Evolutionary conservation across 2,329 filamentous ascomycete genomes (phyloP).

Genomic region (Fusarium nematophilum): DNA sequence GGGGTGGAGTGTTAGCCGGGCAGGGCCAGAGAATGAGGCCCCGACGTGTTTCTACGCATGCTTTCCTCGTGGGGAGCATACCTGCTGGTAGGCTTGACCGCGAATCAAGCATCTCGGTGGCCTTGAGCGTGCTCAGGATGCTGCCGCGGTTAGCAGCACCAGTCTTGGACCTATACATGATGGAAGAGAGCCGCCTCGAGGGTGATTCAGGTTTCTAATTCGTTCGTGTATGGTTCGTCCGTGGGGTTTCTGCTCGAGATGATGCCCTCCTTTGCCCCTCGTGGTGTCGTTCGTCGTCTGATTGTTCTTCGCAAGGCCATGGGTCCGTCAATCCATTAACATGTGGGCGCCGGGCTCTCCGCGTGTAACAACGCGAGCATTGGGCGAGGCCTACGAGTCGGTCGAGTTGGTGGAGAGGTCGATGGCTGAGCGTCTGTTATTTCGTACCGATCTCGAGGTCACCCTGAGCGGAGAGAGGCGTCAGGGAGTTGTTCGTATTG

Average conservation of each 20-base stretch:
- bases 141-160: conserved; percentile 54
- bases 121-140: conserved; percentile 81
- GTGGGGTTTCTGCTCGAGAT: neutral
- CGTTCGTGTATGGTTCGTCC: too few relatives aligned
- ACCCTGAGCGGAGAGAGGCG: neutral
- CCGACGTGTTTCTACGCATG: too few relatives aligned
- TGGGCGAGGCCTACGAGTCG: conserved; percentile 8
- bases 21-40: too few relatives aligned
- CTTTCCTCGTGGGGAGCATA: conserved; percentile 51
- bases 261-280: neutral
- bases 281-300: conserved; percentile 21
- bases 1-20: conserved; percentile 15
- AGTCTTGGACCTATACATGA: conserved; percentile 59
- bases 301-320: conserved; percentile 25
- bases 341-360: conserved; percentile 34
- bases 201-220: neutral
- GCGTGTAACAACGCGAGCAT: conserved; percentile 29
- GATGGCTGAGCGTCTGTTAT: neutral
- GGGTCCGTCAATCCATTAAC: conserved; percentile 29
- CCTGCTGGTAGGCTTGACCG: conserved; percentile 86
- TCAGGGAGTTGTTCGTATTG: neutral
- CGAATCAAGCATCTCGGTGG: conserved; percentile 81
- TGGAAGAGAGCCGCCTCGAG: conserved; percentile 9
- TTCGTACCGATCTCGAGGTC: neutral
- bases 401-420: too few relatives aligned